Percentiles rank a stretch among this genome's conserved stretches.
phyloP scores from a whole-genome alignment of 495 filamentous ascomycete species.

The Penicillium desertorum region DNA sequence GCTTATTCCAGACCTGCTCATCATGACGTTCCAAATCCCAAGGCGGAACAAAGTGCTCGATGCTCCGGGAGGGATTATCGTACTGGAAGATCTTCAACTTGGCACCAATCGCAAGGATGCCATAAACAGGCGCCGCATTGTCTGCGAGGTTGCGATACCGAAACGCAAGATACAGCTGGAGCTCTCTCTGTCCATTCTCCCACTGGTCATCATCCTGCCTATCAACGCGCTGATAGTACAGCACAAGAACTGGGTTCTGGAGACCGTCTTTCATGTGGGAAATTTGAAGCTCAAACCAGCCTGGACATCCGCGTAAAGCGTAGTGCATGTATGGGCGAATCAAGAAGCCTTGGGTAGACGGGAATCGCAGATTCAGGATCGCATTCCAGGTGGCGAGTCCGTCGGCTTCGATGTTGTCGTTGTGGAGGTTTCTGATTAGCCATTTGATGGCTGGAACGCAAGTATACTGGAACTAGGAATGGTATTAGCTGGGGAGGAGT shows the following conservation, averaged over 20 bases:
- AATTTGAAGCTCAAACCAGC: neutral
- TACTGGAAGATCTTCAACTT: conserved; percentile 1
- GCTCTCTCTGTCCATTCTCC: neutral
- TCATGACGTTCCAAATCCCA: conserved; percentile 3
- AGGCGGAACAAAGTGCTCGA: conserved; percentile 6
- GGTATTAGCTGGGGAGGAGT: neutral
- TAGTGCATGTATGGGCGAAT: neutral
- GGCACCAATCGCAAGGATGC: neutral
- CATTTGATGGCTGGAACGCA: neutral
- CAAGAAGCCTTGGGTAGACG: neutral
- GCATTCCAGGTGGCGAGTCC: neutral
- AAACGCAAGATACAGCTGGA: neutral
- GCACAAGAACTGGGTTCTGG: neutral
- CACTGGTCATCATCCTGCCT: neutral
- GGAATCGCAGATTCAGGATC: neutral
- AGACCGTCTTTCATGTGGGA: neutral
- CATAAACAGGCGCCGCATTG: neutral
- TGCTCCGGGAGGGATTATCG: neutral
- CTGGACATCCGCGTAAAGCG: neutral
- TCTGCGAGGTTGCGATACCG: neutral
- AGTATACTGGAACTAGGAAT: neutral
- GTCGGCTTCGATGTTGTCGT: neutral
- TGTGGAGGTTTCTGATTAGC: neutral
- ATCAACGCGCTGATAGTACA: neutral
- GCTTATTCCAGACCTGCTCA: neutral